A percentile compares a stretch with the other conserved stretches of the same genome.
Evolutionary conservation across 768 basidiomycete genomes (phyloP).

Genomic region (Mrakia frigida): DNA sequence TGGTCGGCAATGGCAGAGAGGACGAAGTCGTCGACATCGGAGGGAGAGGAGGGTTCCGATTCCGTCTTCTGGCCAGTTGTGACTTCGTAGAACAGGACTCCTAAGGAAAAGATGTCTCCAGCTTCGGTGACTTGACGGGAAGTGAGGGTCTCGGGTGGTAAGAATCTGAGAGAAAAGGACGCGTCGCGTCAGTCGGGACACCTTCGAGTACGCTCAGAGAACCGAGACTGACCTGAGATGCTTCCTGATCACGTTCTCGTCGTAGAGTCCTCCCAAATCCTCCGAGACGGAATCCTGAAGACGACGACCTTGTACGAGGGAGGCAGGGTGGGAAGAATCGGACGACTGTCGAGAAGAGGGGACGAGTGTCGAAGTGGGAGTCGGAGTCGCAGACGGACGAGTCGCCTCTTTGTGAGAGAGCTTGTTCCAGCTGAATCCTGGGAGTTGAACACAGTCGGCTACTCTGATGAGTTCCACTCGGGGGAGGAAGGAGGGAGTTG

Average conservation of each 20-base stretch:
- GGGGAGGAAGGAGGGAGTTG: neutral
- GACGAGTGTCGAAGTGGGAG: too few relatives aligned
- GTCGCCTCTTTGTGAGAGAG: neutral
- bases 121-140: neutral
- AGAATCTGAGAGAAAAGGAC: neutral
- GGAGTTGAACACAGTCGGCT: neutral
- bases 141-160: slow-evolving; percentile 11
- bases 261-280: neutral
- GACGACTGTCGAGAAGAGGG: neutral
- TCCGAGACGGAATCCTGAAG: neutral
- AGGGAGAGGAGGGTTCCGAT: slow-evolving; percentile 17
- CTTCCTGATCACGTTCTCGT: neutral
- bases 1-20: slow-evolving; percentile 38
- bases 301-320: neutral
- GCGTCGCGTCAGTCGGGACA: neutral
- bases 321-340: neutral
- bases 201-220: neutral
- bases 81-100: slow-evolving; percentile 39
- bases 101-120: slow-evolving; percentile 39
- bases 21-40: slow-evolving; percentile 34
- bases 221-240: neutral
- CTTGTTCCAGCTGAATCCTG: neutral
- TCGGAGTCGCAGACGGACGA: neutral
- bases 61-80: slow-evolving; percentile 36
- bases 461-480: slow-evolving; percentile 2